A percentile compares a stretch with the other conserved stretches of the same genome.
phyloP scores from a whole-genome alignment of 192 early-diverging fungal genomes.

The Coemansia reversa region DNA sequence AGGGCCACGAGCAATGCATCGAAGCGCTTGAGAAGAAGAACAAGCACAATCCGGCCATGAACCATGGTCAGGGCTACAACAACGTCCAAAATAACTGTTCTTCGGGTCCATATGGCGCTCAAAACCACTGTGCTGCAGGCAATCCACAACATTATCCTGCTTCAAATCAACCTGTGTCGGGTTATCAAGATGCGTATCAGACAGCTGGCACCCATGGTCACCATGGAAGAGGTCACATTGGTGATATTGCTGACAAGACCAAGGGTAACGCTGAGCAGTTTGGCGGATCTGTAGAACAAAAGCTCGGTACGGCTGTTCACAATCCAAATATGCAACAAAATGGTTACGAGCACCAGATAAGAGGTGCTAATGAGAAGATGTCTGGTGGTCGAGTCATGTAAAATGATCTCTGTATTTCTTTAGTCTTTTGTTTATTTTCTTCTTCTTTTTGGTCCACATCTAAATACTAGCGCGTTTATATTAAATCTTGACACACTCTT shows the following conservation, averaged over 20 bases:
- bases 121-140: neutral
- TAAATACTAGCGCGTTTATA: neutral
- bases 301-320: neutral
- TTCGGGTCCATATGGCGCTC: neutral
- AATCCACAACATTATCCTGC: neutral
- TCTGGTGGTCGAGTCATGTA: neutral
- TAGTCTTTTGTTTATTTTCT: neutral
- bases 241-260: neutral
- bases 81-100: neutral
- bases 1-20: neutral
- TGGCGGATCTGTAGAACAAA: neutral
- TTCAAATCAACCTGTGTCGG: neutral
- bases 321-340: neutral
- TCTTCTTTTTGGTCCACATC: neutral
- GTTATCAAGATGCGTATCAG: neutral
- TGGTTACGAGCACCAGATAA: neutral
- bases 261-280: neutral
- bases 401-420: neutral
- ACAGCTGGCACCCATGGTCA: neutral
- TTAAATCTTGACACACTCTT: neutral
- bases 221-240: neutral
- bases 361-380: neutral
- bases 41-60: neutral
- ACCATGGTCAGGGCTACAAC: neutral
- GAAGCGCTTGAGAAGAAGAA: neutral